These are phyloP conservation scores for Leccinum subfulvum DNA, from an alignment of 1,284 basidiomycete genomes.

Conservation along the genomic window DNA sequence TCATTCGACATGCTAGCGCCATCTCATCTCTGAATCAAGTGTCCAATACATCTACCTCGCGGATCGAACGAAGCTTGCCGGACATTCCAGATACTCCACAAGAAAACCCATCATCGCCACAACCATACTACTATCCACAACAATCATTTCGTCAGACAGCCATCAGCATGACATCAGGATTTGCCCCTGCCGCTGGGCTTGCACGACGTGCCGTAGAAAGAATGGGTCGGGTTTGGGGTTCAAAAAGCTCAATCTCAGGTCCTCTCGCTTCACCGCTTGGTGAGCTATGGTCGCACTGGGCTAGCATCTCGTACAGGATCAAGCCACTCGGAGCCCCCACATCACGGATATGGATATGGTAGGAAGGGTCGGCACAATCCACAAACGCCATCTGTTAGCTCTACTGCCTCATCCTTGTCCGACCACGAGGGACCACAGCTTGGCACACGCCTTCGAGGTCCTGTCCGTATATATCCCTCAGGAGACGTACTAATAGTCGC, in stretches of 20 bases:
- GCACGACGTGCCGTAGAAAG: conserved; percentile 77
- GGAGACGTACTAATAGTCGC: conserved; percentile 31
- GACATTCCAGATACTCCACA: conserved; percentile 33
- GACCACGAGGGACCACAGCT: conserved; percentile 59
- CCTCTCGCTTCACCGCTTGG: conserved; percentile 41
- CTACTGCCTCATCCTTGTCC: conserved; percentile 50
- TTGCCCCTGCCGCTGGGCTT: conserved; percentile 68
- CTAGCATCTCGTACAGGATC: conserved; percentile 39
- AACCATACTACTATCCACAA: conserved; percentile 15
- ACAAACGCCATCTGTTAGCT: conserved; percentile 55
- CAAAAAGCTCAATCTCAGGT: conserved; percentile 43
- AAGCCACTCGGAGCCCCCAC: conserved; percentile 29
- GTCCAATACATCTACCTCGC: conserved; percentile 5
- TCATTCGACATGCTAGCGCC: conserved; percentile 16
- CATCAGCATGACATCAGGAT: conserved; percentile 65
- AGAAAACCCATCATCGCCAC: conserved; percentile 24
- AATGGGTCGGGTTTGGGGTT: conserved; percentile 63
- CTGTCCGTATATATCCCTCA: conserved; percentile 40
- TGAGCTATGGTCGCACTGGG: conserved; percentile 28
- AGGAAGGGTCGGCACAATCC: conserved; percentile 51
- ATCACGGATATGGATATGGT: conserved; percentile 12
- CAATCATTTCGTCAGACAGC: conserved; percentile 56
- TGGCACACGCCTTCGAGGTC: conserved; percentile 54
- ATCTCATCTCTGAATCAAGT: conserved; percentile 18
- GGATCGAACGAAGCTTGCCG: conserved; percentile 32